Evolutionary conservation across 2,329 filamentous ascomycete genomes (phyloP).

Genomic region (Fusarium albosuccineum): DNA sequence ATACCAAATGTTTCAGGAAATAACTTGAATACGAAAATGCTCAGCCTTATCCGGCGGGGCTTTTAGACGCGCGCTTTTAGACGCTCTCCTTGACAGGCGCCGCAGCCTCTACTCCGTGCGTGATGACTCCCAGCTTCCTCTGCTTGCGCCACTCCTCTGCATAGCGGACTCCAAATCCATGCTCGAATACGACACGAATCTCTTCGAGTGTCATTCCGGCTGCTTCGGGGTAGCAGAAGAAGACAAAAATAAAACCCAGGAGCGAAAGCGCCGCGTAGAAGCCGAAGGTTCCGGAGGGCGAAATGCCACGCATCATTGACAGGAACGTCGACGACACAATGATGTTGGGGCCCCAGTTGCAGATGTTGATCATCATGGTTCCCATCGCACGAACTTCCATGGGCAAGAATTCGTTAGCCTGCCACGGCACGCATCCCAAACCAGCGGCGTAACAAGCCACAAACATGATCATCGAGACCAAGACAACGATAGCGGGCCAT

Average conservation of each 20-base stretch:
- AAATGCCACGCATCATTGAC: constrained; percentile 37
- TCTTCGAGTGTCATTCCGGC: constrained; percentile 66
- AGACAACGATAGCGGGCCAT: constrained; percentile 30
- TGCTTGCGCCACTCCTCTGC: constrained; percentile 36
- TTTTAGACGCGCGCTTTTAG: neutral
- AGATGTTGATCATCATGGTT: constrained; percentile 60
- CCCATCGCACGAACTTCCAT: constrained; percentile 60
- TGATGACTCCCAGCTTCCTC: constrained; percentile 19
- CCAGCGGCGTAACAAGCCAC: constrained; percentile 42
- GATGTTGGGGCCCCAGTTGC: constrained; percentile 57
- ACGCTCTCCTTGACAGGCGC: constrained; percentile 3
- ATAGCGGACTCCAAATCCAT: constrained; percentile 57
- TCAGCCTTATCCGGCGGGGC: too few relatives aligned
- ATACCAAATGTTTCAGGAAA: too few relatives aligned
- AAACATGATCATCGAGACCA: constrained; percentile 40
- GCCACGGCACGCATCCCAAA: constrained; percentile 38
- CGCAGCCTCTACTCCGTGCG: neutral
- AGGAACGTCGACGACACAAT: constrained; percentile 33
- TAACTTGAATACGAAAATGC: too few relatives aligned
- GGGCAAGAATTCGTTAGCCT: constrained; percentile 41
- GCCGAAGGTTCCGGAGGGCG: constrained; percentile 30
- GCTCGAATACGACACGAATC: constrained; percentile 60
- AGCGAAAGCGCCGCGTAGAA: constrained; percentile 32
- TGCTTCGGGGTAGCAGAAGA: constrained; percentile 63
- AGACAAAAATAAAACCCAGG: constrained; percentile 50